phyloP scores from a whole-genome alignment of 139 green algal genomes.

The Closterium sp. region DNA sequence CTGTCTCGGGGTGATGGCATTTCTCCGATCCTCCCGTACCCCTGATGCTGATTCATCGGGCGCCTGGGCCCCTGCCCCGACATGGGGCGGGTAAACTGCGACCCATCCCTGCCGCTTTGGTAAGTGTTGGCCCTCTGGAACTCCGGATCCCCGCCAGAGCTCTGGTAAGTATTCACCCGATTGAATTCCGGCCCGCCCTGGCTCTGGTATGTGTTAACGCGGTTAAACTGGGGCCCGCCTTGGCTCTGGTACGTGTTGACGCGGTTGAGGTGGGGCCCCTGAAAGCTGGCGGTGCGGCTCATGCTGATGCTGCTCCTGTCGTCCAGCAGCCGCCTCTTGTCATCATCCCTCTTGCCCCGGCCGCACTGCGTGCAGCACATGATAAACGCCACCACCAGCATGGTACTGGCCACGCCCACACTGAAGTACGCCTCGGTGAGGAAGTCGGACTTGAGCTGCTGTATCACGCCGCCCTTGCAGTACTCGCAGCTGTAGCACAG shows the following conservation, averaged over 20 bases:
- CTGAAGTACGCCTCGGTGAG: constrained; percentile 27
- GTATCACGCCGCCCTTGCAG: constrained; percentile 40
- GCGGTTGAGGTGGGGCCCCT: neutral
- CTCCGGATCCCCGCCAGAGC: neutral
- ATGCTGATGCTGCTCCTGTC: neutral
- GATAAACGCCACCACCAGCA: constrained; percentile 16
- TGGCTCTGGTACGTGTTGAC: neutral
- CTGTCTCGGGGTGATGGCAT: neutral
- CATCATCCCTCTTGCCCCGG: neutral
- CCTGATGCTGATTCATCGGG: neutral
- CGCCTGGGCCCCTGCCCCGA: neutral
- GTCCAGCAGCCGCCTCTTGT: neutral
- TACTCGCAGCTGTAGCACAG: constrained; percentile 38
- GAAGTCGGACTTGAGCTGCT: constrained; percentile 14
- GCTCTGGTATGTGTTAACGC: neutral
- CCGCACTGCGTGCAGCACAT: constrained; percentile 36
- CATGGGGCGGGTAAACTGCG: neutral
- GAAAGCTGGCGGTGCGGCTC: neutral
- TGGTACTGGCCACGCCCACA: neutral
- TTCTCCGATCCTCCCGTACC: neutral
- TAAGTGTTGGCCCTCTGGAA: neutral
- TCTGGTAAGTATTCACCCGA: neutral
- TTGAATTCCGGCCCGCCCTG: neutral
- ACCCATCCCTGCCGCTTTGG: neutral
- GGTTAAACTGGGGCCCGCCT: neutral